These are phyloP conservation scores for Bretschneidera sinensis DNA, from an alignment of 345 rosid species.

Conservation along the genomic window DNA sequence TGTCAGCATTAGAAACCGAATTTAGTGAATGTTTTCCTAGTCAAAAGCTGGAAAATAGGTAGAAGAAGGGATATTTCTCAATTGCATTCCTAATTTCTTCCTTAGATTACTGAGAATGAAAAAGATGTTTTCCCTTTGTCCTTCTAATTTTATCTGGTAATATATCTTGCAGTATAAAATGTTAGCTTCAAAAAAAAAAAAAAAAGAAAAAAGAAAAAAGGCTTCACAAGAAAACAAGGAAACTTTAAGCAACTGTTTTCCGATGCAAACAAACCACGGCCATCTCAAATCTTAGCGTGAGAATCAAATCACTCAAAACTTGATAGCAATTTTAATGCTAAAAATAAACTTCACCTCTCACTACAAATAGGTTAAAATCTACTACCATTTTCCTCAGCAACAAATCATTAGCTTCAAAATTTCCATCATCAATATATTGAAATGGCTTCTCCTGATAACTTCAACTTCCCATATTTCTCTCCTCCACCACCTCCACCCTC, in stretches of 20 bases:
- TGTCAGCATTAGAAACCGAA: no score
- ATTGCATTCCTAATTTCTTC: no score
- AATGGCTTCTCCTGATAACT: slow-evolving; percentile 41
- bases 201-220: no score
- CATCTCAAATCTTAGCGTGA: slow-evolving; percentile 38
- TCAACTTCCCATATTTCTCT: slow-evolving; percentile 22
- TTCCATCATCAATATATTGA: neutral
- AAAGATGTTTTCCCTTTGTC: no score
- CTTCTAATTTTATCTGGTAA: no score
- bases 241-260: slow-evolving; percentile 41
- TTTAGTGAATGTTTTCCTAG: no score
- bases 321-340: slow-evolving; percentile 17
- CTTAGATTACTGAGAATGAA: no score
- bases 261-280: slow-evolving; percentile 45
- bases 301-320: slow-evolving; percentile 49
- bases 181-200: no score
- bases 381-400: slow-evolving; percentile 22
- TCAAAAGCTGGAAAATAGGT: no score
- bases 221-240: slow-evolving; percentile 15
- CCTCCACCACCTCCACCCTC: slow-evolving; percentile 21
- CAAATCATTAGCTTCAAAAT: neutral
- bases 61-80: no score
- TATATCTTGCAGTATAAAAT: no score
- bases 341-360: slow-evolving; percentile 1
- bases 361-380: slow-evolving; percentile 44